Conservation (phyloP, 23 red algal genomes). For the Gracilaria vermiculophylla region DNA sequence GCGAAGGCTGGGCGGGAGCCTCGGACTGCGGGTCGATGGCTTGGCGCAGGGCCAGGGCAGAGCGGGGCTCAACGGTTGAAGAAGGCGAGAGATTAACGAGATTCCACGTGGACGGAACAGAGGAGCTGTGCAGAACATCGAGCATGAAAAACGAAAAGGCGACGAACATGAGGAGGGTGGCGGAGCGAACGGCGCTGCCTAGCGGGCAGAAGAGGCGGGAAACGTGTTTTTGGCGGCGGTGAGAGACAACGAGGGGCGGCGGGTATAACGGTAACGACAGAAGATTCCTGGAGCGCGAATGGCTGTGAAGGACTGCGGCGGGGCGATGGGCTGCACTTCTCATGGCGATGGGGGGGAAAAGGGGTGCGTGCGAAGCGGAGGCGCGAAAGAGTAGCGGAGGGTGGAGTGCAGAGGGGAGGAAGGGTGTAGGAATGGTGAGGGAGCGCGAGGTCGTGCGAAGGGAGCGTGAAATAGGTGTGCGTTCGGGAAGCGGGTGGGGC, state of each 20-base stretch:
- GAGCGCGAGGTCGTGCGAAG: too few relatives aligned
- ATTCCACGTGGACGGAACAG: background rate
- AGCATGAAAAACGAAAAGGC: constrained; percentile 3
- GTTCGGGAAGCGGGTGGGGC: too few relatives aligned
- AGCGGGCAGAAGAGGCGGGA: background rate
- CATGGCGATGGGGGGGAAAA: background rate
- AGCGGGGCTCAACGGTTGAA: too few relatives aligned
- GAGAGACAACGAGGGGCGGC: background rate
- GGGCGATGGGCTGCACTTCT: background rate
- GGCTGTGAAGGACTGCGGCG: background rate
- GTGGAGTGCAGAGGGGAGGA: background rate
- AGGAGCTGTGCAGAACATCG: background rate
- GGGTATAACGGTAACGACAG: background rate
- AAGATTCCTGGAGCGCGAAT: background rate
- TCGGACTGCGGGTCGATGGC: too few relatives aligned
- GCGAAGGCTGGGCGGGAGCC: too few relatives aligned
- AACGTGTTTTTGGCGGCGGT: background rate
- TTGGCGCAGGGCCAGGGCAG: background rate
- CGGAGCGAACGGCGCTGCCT: background rate
- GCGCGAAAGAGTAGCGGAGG: background rate
- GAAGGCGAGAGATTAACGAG: background rate
- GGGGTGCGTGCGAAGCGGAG: too few relatives aligned
- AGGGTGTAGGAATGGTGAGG: too few relatives aligned
- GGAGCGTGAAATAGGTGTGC: too few relatives aligned
- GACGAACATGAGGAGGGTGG: background rate